phyloP scores from a whole-genome alignment of 352 stramenopile species.

The Peronosclerospora sorghi region DNA sequence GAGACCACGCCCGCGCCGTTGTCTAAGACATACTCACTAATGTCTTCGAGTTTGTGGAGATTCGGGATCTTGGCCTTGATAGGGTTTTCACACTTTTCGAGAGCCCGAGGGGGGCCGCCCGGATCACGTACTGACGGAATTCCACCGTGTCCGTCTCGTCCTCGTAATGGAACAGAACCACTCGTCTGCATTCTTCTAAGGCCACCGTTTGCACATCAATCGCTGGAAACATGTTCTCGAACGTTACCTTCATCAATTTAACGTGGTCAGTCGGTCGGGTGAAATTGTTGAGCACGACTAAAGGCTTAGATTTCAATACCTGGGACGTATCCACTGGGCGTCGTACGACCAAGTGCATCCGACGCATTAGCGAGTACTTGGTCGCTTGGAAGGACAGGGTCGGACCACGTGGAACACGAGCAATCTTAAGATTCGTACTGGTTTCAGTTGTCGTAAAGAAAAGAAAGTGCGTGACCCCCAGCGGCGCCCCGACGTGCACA shows the following conservation, averaged over 20 bases:
- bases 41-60: slow-evolving; percentile 91
- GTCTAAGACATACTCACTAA: slow-evolving; percentile 92
- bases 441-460: slow-evolving; percentile 91
- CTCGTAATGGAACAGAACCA: slow-evolving; percentile 96
- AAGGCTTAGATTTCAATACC: slow-evolving; percentile 84
- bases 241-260: slow-evolving; percentile 95
- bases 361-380: slow-evolving; percentile 86
- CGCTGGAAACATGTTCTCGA: slow-evolving; percentile 98
- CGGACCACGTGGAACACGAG: slow-evolving; percentile 87
- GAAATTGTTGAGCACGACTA: slow-evolving; percentile 99
- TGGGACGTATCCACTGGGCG: slow-evolving; percentile 83
- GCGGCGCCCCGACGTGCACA: slow-evolving; percentile 75
- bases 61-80: slow-evolving; percentile 91
- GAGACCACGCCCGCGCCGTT: slow-evolving; percentile 60
- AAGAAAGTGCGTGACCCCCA: slow-evolving; percentile 96
- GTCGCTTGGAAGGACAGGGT: slow-evolving; percentile 91
- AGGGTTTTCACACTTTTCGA: slow-evolving; percentile 86
- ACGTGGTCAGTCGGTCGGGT: slow-evolving; percentile 81
- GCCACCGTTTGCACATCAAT: slow-evolving; percentile 96
- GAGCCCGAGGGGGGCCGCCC: slow-evolving; percentile 89
- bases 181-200: slow-evolving; percentile 90
- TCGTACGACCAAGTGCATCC: slow-evolving; percentile 88
- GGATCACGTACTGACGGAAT: slow-evolving; percentile 96
- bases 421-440: slow-evolving; percentile 92
- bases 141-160: slow-evolving; percentile 89